Base-by-base conservation (phyloP, 2,329 filamentous ascomycete genomes). In the Pseudocercospora eumusae region DNA sequence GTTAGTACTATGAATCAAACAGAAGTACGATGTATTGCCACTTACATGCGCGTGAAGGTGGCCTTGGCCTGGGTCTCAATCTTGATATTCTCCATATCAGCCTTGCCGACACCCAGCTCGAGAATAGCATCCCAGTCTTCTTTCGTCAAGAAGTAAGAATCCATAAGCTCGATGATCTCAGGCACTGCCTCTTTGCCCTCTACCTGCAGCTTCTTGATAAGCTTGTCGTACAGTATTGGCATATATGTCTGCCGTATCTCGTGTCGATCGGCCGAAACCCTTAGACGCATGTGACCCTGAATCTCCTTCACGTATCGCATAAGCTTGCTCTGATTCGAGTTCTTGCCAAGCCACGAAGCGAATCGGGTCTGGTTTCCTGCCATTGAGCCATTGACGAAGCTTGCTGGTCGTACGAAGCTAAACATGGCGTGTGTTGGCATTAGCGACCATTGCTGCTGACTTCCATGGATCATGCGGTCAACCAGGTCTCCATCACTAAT, bases 391-490 rank as follows among this genome's bases (percentile, higher is more conserved):
- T 91, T 86, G 10, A 95, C 83, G 73, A 90, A 96, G 75, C 92
- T 96, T 7, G 95, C 89, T 4, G 95, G 95, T 25, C 91, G 84
- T 23, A 99, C 93, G 59, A 96, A 96, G 73, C 93, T 96, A 79
- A 98, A 97, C 42, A 97, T 84, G 25, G 93, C 95, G 76, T 99
- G 95, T 1, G 91, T 90, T 13, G 95, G 95, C 95, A 99, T 99
- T 64, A 99, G 79, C 73, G 91, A 95, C 95, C 95, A 99, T 65
- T 99, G 95, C 74, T 99, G 95, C 74, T 99, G 95, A 49, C 92
- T 91, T 25, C 95, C 95, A 75, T 99, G 95, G 63, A 99, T 99
- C 93, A 99, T 97, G 57, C 92, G 86, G 76, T 99, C 95, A 2
- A 98, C 91, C 36, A 99, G 80, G 75, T 99, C 95, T 63, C 95